Evolutionary conservation across 1,284 basidiomycete genomes (phyloP).

Genomic region (Hemileia vastatrix): DNA sequence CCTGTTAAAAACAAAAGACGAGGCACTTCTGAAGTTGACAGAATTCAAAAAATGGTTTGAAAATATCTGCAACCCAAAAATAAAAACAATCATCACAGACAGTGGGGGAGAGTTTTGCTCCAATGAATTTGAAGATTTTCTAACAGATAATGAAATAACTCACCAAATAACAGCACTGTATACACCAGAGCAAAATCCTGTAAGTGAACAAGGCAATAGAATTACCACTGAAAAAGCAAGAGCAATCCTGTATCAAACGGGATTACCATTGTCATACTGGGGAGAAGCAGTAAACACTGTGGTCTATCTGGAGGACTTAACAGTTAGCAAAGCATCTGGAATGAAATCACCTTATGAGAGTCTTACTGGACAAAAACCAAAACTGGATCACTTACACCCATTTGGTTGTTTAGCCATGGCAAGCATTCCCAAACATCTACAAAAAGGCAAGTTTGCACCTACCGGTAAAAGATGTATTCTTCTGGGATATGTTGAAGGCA

Average conservation of each 20-base stretch:
- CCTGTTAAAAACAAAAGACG: no score
- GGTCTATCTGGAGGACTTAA: not conserved
- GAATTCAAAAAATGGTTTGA: no score
- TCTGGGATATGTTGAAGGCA: no score
- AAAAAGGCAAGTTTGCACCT: no score
- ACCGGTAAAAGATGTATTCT: no score
- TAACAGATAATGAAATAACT: conserved; percentile 37
- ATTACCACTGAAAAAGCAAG: not conserved
- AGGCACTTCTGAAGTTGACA: no score
- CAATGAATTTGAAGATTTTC: conserved; percentile 33
- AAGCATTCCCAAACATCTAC: no score
- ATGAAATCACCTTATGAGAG: not conserved
- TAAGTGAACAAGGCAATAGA: conserved; percentile 24
- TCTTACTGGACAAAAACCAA: no score
- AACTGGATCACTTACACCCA: no score
- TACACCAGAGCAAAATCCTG: conserved; percentile 43
- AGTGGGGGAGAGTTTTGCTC: conserved; percentile 38
- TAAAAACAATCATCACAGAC: no score
- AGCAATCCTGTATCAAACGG: not conserved
- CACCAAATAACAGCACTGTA: conserved; percentile 45
- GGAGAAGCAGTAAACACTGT: not conserved
- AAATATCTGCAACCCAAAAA: no score
- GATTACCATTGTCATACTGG: not conserved
- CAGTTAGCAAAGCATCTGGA: not conserved
- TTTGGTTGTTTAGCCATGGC: no score